phyloP scores from a whole-genome alignment of 352 stramenopile species.

The Globisporangium nodosum region DNA sequence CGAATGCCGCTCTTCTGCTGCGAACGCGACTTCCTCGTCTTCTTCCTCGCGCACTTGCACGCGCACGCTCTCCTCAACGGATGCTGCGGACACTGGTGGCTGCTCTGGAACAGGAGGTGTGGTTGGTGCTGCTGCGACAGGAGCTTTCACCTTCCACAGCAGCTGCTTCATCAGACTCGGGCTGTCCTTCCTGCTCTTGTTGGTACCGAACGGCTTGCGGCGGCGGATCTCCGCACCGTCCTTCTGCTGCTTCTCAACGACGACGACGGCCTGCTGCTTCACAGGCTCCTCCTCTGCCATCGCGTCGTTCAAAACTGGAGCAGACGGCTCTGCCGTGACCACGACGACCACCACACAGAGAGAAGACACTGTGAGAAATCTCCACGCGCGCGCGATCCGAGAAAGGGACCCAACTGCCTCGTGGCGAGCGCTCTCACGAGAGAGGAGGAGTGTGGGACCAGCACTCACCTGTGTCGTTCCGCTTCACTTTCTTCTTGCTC shows the following conservation, averaged over 20 bases:
- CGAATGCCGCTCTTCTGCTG: conserved; percentile 26
- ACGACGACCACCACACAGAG: no score
- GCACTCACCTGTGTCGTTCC: background rate
- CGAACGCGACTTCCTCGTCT: conserved; percentile 39
- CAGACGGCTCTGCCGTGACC: no score
- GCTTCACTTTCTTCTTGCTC: conserved; percentile 12
- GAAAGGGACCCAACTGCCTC: conserved; percentile 1
- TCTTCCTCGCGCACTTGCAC: background rate
- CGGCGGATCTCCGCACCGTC: background rate
- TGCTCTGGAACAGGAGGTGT: background rate
- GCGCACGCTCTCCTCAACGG: background rate
- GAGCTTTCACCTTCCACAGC: conserved; percentile 51
- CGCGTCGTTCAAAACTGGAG: background rate
- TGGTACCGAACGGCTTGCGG: conserved; percentile 5
- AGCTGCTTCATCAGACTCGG: conserved; percentile 47
- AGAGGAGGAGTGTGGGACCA: background rate
- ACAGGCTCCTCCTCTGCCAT: background rate
- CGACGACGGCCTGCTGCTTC: background rate
- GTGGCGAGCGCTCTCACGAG: background rate
- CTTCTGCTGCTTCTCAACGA: background rate
- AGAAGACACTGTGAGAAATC: background rate
- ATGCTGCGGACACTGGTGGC: conserved; percentile 10
- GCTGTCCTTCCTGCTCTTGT: conserved; percentile 1
- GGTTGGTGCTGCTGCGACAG: background rate
- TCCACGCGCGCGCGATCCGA: background rate